Conservation (phyloP, 1,284 basidiomycete species). For the Ceratobasidium sp. region DNA sequence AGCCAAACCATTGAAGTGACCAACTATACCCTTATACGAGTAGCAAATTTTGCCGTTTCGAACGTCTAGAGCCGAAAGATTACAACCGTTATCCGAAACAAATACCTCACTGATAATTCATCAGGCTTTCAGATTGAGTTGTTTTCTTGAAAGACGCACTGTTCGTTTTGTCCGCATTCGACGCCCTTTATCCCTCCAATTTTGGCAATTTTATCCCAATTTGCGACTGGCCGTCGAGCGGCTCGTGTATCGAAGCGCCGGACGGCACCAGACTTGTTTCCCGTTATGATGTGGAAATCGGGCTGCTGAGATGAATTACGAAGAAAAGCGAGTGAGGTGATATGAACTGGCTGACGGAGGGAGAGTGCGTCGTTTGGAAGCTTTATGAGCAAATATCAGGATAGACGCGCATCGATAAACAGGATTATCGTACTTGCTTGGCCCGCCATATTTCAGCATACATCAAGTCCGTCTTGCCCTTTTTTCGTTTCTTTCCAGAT, state of each 20-base stretch:
- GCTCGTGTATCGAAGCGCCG: slow-evolving; percentile 82
- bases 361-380: slow-evolving; percentile 78
- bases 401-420: background rate
- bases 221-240: slow-evolving; percentile 71
- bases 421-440: slow-evolving; percentile 63
- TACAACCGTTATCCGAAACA: slow-evolving; percentile 73
- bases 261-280: slow-evolving; percentile 79
- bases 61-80: slow-evolving; percentile 74
- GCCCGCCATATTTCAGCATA: slow-evolving; percentile 81
- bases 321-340: slow-evolving; percentile 70
- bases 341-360: slow-evolving; percentile 82
- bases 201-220: slow-evolving; percentile 68
- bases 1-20: background rate
- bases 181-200: slow-evolving; percentile 72
- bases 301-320: slow-evolving; percentile 50
- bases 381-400: slow-evolving; percentile 51
- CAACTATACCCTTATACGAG: slow-evolving; percentile 69
- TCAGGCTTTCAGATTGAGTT: background rate
- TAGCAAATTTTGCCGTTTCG: slow-evolving; percentile 76
- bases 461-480: slow-evolving; percentile 59
- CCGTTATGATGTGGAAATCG: slow-evolving; percentile 68
- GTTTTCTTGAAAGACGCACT: slow-evolving; percentile 59
- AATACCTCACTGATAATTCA: slow-evolving; percentile 69
- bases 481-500: slow-evolving; percentile 65
- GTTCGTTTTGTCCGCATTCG: slow-evolving; percentile 66